Evolutionary conservation across 2,329 filamentous ascomycete species (phyloP).

Genomic region (Tothia fuscella): DNA sequence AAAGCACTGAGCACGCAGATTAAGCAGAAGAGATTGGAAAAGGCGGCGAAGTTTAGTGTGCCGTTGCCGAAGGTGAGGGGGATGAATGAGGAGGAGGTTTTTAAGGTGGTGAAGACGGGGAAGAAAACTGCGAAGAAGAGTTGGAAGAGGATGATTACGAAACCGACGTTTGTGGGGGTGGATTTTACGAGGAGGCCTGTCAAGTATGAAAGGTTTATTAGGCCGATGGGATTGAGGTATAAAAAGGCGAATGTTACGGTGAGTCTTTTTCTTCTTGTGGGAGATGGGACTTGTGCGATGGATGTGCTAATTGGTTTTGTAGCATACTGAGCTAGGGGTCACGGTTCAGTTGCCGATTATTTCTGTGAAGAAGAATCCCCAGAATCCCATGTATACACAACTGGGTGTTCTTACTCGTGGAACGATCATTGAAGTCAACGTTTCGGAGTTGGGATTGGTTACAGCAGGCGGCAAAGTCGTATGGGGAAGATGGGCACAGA

Average conservation of each 20-base stretch:
- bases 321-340: slow-evolving; percentile 68
- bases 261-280: too few relatives aligned
- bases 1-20: slow-evolving; percentile 74
- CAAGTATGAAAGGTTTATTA: slow-evolving; percentile 61
- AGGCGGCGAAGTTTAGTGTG: slow-evolving; percentile 85
- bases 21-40: slow-evolving; percentile 89
- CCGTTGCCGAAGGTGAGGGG: slow-evolving; percentile 89
- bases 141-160: slow-evolving; percentile 65
- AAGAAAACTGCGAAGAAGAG: slow-evolving; percentile 86
- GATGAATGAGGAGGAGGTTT: slow-evolving; percentile 94
- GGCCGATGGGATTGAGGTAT: slow-evolving; percentile 63
- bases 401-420: slow-evolving; percentile 81
- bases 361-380: slow-evolving; percentile 70
- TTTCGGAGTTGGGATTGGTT: slow-evolving; percentile 79
- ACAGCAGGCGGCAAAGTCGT: slow-evolving; percentile 88
- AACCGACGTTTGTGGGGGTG: slow-evolving; percentile 79
- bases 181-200: slow-evolving; percentile 85
- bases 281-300: too few relatives aligned
- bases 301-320: too few relatives aligned
- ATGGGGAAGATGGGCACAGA: slow-evolving; percentile 76
- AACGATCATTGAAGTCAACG: slow-evolving; percentile 48
- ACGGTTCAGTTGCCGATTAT: slow-evolving; percentile 66
- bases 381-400: slow-evolving; percentile 84
- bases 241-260: slow-evolving; percentile 59
- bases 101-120: slow-evolving; percentile 90